Conservation (phyloP, 352 stramenopile genomes). For the Globisporangium lucens region DNA sequence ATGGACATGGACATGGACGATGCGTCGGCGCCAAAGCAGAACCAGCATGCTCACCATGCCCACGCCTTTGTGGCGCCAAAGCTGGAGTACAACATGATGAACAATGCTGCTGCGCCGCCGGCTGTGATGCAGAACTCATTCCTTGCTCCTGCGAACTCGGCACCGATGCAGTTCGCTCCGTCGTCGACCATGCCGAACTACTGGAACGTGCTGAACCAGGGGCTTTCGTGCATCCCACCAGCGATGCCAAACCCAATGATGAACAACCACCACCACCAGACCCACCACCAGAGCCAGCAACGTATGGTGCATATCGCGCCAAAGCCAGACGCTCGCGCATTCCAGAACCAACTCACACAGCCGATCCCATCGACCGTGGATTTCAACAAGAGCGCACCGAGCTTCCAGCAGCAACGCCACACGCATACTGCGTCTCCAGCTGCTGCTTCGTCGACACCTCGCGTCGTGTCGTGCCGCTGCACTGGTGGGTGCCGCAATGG, state of each 20-base stretch:
- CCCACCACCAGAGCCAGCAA: constrained; percentile 26
- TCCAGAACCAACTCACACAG: constrained; percentile 18
- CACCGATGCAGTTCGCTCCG: constrained; percentile 50
- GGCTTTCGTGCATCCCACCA: constrained; percentile 25
- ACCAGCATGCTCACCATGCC: neutral
- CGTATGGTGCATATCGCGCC: constrained; percentile 77
- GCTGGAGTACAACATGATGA: constrained; percentile 8
- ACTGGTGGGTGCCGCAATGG: constrained; percentile 79
- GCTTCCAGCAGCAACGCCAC: constrained; percentile 7
- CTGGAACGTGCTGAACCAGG: constrained; percentile 84
- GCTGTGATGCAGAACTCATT: constrained; percentile 3
- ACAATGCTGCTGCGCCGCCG: neutral
- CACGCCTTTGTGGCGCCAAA: constrained; percentile 10
- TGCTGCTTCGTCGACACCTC: constrained; percentile 23
- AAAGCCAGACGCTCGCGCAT: constrained; percentile 42
- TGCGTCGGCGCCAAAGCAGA: constrained; percentile 17
- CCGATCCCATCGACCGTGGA: constrained; percentile 4
- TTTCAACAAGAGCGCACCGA: neutral
- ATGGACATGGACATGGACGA: constrained; percentile 40
- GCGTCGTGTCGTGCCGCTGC: constrained; percentile 73
- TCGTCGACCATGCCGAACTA: constrained; percentile 81
- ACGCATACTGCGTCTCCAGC: neutral
- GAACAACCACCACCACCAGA: constrained; percentile 12
- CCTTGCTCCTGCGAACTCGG: constrained; percentile 17
- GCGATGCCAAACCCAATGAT: constrained; percentile 17